Conservation (phyloP, 345 rosid species). For the Brassica juncea region DNA sequence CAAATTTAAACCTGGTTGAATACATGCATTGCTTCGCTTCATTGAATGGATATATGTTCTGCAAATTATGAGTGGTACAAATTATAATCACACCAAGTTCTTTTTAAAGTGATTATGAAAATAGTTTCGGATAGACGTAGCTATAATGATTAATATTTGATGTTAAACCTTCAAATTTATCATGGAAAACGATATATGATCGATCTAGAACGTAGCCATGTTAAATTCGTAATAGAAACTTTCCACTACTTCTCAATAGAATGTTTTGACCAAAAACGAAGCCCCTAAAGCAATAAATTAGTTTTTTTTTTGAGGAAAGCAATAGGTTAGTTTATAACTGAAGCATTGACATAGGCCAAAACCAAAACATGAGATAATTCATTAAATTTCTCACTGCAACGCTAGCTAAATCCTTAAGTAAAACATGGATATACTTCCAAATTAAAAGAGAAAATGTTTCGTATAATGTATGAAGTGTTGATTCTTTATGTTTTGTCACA, state of each 20-base stretch:
- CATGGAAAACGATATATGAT: slow-evolving; percentile 26
- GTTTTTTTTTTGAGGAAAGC: background rate
- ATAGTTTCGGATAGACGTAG: background rate
- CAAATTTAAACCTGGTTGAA: background rate
- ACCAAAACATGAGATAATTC: background rate
- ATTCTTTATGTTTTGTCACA: background rate
- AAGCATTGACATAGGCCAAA: background rate
- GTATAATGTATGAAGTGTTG: background rate
- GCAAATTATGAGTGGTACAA: slow-evolving; percentile 10
- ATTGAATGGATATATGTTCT: background rate
- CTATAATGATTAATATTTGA: slow-evolving; percentile 16
- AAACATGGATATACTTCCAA: background rate
- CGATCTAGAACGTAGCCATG: slow-evolving; percentile 23
- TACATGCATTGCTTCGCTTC: background rate
- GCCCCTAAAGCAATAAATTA: slow-evolving; percentile 11
- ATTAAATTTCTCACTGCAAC: background rate
- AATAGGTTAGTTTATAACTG: slow-evolving; percentile 18
- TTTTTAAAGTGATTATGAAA: slow-evolving; percentile 6
- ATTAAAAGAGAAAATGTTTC: background rate
- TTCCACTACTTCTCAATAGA: slow-evolving; percentile 3
- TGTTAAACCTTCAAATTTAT: background rate
- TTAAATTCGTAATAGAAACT: slow-evolving; percentile 17
- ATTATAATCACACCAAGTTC: slow-evolving; percentile 2
- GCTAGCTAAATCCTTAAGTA: background rate
- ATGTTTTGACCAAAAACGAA: slow-evolving; percentile 25